Base-by-base conservation (phyloP, 2,329 filamentous ascomycete species). In the Westerdykella ornata region DNA sequence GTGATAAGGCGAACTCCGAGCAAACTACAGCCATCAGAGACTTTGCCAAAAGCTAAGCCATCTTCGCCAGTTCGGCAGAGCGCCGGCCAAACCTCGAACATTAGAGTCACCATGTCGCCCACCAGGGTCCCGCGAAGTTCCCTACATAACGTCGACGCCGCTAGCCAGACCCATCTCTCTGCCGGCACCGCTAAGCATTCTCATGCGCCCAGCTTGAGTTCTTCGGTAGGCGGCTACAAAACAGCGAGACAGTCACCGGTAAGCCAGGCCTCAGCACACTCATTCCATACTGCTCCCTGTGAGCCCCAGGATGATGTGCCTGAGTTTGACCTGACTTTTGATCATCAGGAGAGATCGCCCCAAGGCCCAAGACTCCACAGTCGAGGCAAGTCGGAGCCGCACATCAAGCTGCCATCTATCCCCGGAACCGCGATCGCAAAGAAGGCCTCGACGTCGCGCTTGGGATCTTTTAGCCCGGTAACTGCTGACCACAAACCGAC, bases 231-330 rank as follows among this genome's bases (percentile, higher is more conserved):
- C 17, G 49, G 43, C 15, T 60, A 51, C 15, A 42, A 52, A 36
- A 53, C 53, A 42, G 56, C 52, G 17, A 40, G 47, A 11, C 48
- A 46, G 18, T 61, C 59, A 35, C 55, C 55, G 42, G 59, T 63
- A 54, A 63, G 59, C 49, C 36, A 36, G 41, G 44, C 41, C 38
- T 56, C 54, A 15, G 51, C 42, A 16, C 30, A 33, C 15, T 56
- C 50, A 46, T 60, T 51, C 32, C 22, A 48, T 14, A 49, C 57
- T 22, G 47, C 49, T 19, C 22, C 7, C 22, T 37, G 30, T 39
- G 54, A 55, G 16, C 17, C 41, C 19, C 30, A 34, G 17, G 34
- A 57, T 15, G 31, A 43, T 6, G 22, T 42, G 8, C 33, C 43
- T 19, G 14, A 7, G 35, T 15, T 38, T 26, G 44, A 49, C 42